phyloP scores from a whole-genome alignment of 148 eudicot genomes.

The Vaccinium darrowii region DNA sequence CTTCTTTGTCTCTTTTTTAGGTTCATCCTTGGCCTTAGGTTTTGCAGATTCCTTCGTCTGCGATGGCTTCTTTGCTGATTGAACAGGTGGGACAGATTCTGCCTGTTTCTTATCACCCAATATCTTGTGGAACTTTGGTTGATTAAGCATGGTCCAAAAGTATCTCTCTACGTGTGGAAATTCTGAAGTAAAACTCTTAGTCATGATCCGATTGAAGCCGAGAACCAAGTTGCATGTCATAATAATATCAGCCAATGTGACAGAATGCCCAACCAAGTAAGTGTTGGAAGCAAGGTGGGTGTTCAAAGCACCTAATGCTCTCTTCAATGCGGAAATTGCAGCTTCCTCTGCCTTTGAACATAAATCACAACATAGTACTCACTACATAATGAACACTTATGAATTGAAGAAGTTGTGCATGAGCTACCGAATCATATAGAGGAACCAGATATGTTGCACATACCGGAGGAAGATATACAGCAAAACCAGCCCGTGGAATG shows the following conservation, averaged over 20 bases:
- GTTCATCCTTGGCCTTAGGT: conserved; percentile 4
- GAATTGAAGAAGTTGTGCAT: neutral
- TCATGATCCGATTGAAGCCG: neutral
- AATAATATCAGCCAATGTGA: conserved; percentile 2
- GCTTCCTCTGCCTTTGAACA: neutral
- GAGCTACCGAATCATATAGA: neutral
- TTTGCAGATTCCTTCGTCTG: neutral
- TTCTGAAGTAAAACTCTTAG: conserved; percentile 5
- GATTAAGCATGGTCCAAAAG: conserved; percentile 19
- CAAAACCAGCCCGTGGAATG: conserved; percentile 39
- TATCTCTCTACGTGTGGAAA: conserved; percentile 20
- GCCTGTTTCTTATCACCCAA: conserved; percentile 21
- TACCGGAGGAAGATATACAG: conserved; percentile 42
- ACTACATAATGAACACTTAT: neutral
- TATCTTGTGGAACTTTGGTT: conserved; percentile 19
- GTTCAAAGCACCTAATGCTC: conserved; percentile 1
- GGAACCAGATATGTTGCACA: neutral
- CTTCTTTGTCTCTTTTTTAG: neutral
- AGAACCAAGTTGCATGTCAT: neutral
- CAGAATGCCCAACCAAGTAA: conserved; percentile 6
- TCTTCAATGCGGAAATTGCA: neutral
- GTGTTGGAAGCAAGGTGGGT: conserved; percentile 9
- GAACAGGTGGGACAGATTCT: conserved; percentile 19
- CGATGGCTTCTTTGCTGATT: neutral
- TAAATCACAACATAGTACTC: neutral